Conservation (phyloP, 2,329 filamentous ascomycete genomes). For the Colletotrichum gigasporum region DNA sequence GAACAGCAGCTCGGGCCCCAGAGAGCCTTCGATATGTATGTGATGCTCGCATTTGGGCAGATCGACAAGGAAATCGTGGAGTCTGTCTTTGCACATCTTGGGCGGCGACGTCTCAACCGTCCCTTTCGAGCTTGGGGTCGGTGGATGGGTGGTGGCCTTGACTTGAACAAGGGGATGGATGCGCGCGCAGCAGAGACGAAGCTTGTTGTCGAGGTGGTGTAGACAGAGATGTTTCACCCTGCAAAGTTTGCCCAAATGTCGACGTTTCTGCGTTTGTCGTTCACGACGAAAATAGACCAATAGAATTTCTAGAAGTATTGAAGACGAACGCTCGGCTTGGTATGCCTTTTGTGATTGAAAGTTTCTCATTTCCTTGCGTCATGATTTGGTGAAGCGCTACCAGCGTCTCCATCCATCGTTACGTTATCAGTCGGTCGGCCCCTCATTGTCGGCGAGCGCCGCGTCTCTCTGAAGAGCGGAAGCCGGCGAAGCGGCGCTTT, state of each 20-base stretch:
- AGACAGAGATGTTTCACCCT: slow-evolving; percentile 19
- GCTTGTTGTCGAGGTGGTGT: neutral
- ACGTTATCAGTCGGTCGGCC: slow-evolving; percentile 15
- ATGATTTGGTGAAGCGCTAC: neutral
- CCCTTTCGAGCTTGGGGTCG: too few species aligned
- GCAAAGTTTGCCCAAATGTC: slow-evolving; percentile 22
- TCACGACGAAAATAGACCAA: slow-evolving; percentile 28
- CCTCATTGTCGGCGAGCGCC: slow-evolving; percentile 19
- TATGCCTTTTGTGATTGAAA: neutral
- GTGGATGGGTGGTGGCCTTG: neutral
- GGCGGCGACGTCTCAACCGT: too few species aligned
- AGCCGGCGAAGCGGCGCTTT: slow-evolving; percentile 18
- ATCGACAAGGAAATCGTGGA: slow-evolving; percentile 68
- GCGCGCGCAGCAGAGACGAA: neutral
- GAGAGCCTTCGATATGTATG: slow-evolving; percentile 80
- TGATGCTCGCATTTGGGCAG: slow-evolving; percentile 87
- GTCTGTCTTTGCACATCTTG: slow-evolving; percentile 61
- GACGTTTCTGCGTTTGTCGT: slow-evolving; percentile 9
- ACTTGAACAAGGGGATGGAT: neutral
- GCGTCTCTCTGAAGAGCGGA: slow-evolving; percentile 3
- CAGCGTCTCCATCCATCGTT: slow-evolving; percentile 14
- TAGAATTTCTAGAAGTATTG: slow-evolving; percentile 25
- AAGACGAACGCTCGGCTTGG: slow-evolving; percentile 24
- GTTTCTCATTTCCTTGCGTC: slow-evolving; percentile 10
- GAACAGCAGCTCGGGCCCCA: slow-evolving; percentile 77